phyloP scores from a whole-genome alignment of 164 flowering plant species.

The Berberis thunbergii region DNA sequence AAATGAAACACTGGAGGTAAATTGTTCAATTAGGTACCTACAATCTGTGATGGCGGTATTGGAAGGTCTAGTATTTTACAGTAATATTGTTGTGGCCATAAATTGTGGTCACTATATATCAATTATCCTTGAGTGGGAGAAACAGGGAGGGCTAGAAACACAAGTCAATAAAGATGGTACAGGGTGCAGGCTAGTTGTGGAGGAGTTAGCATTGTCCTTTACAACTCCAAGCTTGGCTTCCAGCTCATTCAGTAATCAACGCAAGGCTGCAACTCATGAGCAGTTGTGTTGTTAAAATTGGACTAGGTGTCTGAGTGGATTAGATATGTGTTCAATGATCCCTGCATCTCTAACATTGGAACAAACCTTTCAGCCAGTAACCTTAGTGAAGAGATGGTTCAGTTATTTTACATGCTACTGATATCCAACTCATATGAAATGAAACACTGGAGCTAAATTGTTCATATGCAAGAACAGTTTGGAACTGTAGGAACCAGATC shows the following conservation, averaged over 20 bases:
- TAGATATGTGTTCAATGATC: constrained; percentile 44
- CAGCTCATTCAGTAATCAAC: constrained; percentile 37
- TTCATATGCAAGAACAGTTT: too few species aligned
- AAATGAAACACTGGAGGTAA: constrained; percentile 18
- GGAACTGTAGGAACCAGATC: too few species aligned
- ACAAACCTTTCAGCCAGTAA: constrained; percentile 46
- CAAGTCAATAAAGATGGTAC: constrained; percentile 18
- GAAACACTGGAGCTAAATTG: too few species aligned
- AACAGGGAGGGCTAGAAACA: constrained; percentile 17
- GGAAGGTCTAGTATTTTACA: constrained; percentile 54
- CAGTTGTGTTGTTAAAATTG: constrained; percentile 49
- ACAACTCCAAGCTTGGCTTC: constrained; percentile 61
- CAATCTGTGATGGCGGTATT: constrained; percentile 48
- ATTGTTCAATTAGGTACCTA: constrained; percentile 34
- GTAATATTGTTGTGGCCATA: constrained; percentile 54
- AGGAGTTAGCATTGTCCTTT: constrained; percentile 68
- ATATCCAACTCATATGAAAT: constrained; percentile 13
- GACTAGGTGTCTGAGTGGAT: constrained; percentile 57
- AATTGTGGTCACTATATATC: constrained; percentile 66
- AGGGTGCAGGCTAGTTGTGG: constrained; percentile 76
- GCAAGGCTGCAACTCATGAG: constrained; percentile 55
- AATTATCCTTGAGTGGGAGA: constrained; percentile 52
- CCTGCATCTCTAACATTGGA: constrained; percentile 53
- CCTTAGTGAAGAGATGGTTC: constrained; percentile 45
- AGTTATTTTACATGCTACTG: constrained; percentile 49